Evolutionary conservation across 495 filamentous ascomycete species (phyloP), one percentile per base, ranked within the genome.

Genomic region (Niebla homalea): DNA sequence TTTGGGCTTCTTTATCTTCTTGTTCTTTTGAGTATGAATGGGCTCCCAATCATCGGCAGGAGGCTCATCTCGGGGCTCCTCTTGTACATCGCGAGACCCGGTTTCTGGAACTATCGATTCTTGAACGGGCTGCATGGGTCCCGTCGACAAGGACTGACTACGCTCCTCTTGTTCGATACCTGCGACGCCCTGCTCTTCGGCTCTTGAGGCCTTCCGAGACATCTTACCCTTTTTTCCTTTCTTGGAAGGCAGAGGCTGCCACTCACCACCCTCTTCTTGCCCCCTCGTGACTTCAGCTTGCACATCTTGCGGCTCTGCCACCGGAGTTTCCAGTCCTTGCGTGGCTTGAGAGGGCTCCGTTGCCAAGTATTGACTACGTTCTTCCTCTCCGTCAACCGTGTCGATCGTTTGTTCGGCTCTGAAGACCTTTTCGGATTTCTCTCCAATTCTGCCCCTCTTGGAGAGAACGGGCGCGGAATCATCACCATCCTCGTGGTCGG

Each of bases 161-260:
- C 29, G 29, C 7, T 32, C 29, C 14, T 32, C 6, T 15, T 7
- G 8, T 42, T 11, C 39, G 15, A 15, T 4, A 15, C 8, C 21
- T 19, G 39, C 18, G 18, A 42, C 39, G 2, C 4, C 39, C 8
- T 19, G 8, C 2, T 29, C 43, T 1, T 46, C 16, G 19, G 18
- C 43, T 21, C 11, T 14, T 8, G n/a, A 18, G 16, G 19, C 23
- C 4, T 32, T 40, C 42, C 50, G 23, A 1, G 41, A 20, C 68
- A 70, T 63, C 19, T 75, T 76, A 12, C 67, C 62, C 64, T 84
- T 87, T 69, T 86, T 85, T 18, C 49, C 40, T 11, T 29, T 48
- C 32, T 47, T 44, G 8, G 37, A 19, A 19, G 43, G 49, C 8
- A 43, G 16, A 46, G 23, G 14, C 18, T 29, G 37, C 19, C 18